Conservation (phyloP, 2,329 filamentous ascomycete genomes). For the Rasamsonia emersonii region DNA sequence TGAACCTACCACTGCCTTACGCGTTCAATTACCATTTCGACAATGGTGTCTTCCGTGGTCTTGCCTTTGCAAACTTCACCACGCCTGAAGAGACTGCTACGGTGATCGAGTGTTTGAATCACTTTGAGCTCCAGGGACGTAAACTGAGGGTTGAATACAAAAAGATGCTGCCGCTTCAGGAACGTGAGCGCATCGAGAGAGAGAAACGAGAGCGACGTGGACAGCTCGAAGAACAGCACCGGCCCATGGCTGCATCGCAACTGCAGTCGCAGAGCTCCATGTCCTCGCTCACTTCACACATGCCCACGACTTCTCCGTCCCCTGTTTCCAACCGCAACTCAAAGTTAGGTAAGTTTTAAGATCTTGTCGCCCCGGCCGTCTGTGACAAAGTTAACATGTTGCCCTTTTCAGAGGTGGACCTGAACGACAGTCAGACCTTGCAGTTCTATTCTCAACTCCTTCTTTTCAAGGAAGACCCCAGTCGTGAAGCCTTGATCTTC, state of each 20-base stretch:
- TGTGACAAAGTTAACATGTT: conserved; percentile 6
- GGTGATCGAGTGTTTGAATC: conserved; percentile 91
- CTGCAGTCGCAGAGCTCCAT: conserved; percentile 81
- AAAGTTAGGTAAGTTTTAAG: conserved; percentile 27
- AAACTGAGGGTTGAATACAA: conserved; percentile 98
- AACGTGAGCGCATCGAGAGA: conserved; percentile 89
- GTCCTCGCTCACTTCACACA: conserved; percentile 62
- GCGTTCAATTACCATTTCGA: conserved; percentile 99
- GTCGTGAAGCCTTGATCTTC: conserved; percentile 75
- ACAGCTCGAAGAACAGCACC: conserved; percentile 94
- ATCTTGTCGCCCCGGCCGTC: too few species aligned
- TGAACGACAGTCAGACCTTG: conserved; percentile 83
- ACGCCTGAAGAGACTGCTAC: conserved; percentile 86
- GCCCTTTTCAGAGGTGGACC: conserved; percentile 58
- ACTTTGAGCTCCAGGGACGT: conserved; percentile 87
- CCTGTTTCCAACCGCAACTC: conserved; percentile 51
- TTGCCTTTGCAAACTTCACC: conserved; percentile 97
- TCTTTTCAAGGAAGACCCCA: conserved; percentile 73
- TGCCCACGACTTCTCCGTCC: conserved; percentile 57
- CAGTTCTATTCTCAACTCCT: conserved; percentile 85
- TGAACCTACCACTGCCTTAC: conserved; percentile 89
- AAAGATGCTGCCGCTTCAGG: conserved; percentile 94
- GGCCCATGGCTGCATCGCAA: conserved; percentile 55
- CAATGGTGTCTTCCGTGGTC: conserved; percentile 88
- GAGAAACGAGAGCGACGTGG: conserved; percentile 95